These are phyloP conservation scores for Mesotaenium endlicherianum DNA, from an alignment of 139 green algal species.

Conservation along the genomic window DNA sequence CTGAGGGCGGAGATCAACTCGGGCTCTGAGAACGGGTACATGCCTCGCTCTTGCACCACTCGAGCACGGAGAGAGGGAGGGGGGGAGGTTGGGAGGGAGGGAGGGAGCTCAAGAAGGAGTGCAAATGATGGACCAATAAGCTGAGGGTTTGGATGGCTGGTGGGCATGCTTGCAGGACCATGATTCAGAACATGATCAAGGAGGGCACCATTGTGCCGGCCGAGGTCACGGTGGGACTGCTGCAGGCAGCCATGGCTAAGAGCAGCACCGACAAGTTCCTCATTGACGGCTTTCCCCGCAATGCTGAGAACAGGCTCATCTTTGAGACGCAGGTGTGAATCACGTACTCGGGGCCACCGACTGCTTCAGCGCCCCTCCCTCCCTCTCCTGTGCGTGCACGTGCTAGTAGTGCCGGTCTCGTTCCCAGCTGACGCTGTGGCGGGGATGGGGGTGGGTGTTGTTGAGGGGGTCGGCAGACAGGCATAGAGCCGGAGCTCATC, in stretches of 20 bases:
- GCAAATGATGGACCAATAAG: no score
- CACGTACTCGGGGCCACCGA: no score
- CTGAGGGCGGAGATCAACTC: slow-evolving; percentile 85
- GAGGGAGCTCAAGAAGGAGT: no score
- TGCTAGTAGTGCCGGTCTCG: no score
- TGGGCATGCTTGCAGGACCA: slow-evolving; percentile 67
- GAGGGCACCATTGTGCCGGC: slow-evolving; percentile 89
- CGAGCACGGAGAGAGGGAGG: no score
- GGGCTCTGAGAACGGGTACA: slow-evolving; percentile 73
- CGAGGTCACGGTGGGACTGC: slow-evolving; percentile 81
- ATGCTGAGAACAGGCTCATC: slow-evolving; percentile 83
- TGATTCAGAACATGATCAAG: slow-evolving; percentile 92
- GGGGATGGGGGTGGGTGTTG: no score
- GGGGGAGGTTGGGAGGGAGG: no score
- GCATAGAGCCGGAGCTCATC: slow-evolving; percentile 77
- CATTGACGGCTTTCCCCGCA: slow-evolving; percentile 93
- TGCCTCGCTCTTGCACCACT: not conserved
- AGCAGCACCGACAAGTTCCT: slow-evolving; percentile 74
- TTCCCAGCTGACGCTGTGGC: no score
- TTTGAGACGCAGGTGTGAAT: slow-evolving; percentile 65
- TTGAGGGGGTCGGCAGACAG: slow-evolving; percentile 71
- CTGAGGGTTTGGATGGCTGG: no score
- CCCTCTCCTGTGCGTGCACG: no score
- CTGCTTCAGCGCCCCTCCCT: no score
- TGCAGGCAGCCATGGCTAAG: slow-evolving; percentile 80